phyloP scores from a whole-genome alignment of 208 protist species.

The Trypanosoma cruzi region DNA sequence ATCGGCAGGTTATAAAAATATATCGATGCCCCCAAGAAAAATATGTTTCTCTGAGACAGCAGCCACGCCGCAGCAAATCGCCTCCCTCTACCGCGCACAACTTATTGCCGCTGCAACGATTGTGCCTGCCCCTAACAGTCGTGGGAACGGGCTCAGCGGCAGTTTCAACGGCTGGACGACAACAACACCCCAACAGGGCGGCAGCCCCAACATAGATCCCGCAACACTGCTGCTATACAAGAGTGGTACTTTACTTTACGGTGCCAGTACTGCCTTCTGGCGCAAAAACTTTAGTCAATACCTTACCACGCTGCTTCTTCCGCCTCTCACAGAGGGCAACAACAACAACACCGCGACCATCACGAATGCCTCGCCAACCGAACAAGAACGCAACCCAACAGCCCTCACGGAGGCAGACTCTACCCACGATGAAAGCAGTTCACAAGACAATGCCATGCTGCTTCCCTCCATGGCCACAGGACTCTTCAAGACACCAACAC shows the following conservation, averaged over 20 bases:
- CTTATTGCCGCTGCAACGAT: conserved; percentile 6
- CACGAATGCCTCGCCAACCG: not conserved
- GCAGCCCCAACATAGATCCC: not conserved
- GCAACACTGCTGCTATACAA: conserved; percentile 7
- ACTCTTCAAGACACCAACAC: conserved; percentile 8
- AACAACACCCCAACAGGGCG: not conserved
- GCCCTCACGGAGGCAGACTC: not conserved
- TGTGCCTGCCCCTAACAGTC: not conserved
- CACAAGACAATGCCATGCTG: not conserved
- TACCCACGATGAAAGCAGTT: not conserved
- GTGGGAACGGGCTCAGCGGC: not conserved
- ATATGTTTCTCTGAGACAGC: not conserved
- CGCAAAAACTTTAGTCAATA: conserved; percentile 23
- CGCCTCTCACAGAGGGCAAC: not conserved
- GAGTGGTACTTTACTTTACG: not conserved
- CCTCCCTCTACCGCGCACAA: conserved; percentile 10
- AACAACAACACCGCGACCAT: not conserved
- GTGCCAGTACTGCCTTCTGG: not conserved
- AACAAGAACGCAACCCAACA: not conserved
- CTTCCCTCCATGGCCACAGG: conserved; percentile 20
- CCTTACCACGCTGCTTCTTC: conserved; percentile 8
- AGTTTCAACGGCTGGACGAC: not conserved
- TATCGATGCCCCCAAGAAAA: not conserved
- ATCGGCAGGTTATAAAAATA: not conserved
- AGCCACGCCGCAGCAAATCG: not conserved